Base-by-base conservation (phyloP, 192 early-diverging fungal species). In the Funneliformis mosseae region DNA sequence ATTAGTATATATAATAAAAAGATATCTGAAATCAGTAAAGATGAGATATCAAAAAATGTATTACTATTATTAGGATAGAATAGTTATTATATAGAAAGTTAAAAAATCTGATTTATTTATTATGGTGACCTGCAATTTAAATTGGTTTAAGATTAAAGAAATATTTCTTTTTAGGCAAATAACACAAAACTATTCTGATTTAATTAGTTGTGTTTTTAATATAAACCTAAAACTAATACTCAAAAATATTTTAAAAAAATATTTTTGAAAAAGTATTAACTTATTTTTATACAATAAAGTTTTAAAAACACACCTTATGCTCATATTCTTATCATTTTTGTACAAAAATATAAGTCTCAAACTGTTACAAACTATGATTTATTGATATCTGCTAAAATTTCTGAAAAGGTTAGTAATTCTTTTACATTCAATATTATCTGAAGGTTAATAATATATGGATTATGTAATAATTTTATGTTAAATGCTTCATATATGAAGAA, bases 281-380 rank as follows among this genome's bases (percentile, higher is more conserved):
- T 10, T 71, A 77, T 27, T 70, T 83, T 3, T 75, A 72, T 63
- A 79, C 81, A 5, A 79, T 87, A 41, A 84, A 87, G 59, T 87
- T 85, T 42, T 84, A 87, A 61, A 87, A 84, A 38, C 66, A 84
- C 5, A 14, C 82, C 86, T 64, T 84, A 87, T 76, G 80, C 70
- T 6, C 86, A 87, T 28, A 84, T 87, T 11, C 79, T 83, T 5
- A 67, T 83, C 2, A 85, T 85, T 55, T n/a, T 85, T 23, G 59
- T 68, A 14, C 39, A 73, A 5, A 7, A 7, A 8, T 21, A 76
- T 50, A 86, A 81, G 61, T 18, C 43, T 11, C n/a, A 66, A 60
- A 82, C 81, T 43, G 16, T 71, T 45, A 61, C 67, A 2, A 63
- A 82, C 12, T 80, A 69, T 76, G 79, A 86, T 80, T 6, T 14